Evolutionary conservation across 179 eudicot species (phyloP).

Genomic region (Carnegiea gigantea): DNA sequence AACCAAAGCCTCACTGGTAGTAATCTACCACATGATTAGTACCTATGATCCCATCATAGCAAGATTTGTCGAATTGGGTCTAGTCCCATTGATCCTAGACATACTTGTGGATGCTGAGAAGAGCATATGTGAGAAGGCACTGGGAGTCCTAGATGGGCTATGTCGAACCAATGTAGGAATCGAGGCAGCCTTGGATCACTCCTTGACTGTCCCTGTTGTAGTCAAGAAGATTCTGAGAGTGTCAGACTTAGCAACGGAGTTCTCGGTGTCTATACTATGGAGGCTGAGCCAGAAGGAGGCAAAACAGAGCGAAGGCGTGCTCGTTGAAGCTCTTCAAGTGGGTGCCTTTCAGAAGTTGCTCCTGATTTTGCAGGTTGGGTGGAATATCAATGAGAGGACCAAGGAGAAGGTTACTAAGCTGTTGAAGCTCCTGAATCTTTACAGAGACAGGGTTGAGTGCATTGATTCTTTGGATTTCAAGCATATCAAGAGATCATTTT

Average conservation of each 20-base stretch:
- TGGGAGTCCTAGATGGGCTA: conserved; percentile 57
- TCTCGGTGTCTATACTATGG: conserved; percentile 65
- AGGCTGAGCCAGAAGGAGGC: conserved; percentile 48
- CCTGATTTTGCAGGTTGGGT: conserved; percentile 70
- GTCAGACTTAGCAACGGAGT: conserved; percentile 67
- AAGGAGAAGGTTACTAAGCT: conserved; percentile 68
- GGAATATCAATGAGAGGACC: conserved; percentile 45
- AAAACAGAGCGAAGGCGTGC: conserved; percentile 36
- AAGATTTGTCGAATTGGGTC: conserved; percentile 41
- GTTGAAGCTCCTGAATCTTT: conserved; percentile 57
- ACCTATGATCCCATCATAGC: conserved; percentile 9
- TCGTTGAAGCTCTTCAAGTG: conserved; percentile 67
- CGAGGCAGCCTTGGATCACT: conserved; percentile 38
- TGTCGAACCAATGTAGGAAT: conserved; percentile 42
- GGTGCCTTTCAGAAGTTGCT: conserved; percentile 85
- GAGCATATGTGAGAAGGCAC: conserved; percentile 57
- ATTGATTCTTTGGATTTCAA: conserved; percentile 74
- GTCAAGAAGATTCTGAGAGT: conserved; percentile 73
- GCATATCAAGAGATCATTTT: conserved; percentile 65
- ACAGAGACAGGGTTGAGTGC: conserved; percentile 59
- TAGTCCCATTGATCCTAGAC: conserved; percentile 53
- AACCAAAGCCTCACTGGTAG: conserved; percentile 56
- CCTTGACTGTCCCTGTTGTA: conserved; percentile 57
- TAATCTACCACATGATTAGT: conserved; percentile 52
- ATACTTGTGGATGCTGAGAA: conserved; percentile 54